A percentile compares a stretch with the other conserved stretches of the same genome.
Evolutionary conservation across 1,139 yeast genomes (phyloP).

Genomic region (Pichia sp.): DNA sequence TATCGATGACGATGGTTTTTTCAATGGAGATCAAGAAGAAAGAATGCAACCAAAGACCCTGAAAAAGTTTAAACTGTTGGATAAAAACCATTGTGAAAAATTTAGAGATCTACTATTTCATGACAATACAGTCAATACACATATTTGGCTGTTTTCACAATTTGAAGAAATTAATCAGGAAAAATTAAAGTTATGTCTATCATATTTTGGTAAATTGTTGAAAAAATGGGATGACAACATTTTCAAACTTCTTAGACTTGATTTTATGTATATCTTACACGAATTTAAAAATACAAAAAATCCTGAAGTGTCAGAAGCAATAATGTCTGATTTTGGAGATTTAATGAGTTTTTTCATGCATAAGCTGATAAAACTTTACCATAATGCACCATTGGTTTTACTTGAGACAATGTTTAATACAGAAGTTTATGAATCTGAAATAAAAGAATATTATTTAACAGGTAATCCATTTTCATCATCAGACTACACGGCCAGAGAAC

Average conservation of each 20-base stretch:
- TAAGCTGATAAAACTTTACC: slow-evolving; percentile 46
- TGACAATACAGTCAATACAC: slow-evolving; percentile 24
- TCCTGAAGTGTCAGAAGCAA: slow-evolving; percentile 18
- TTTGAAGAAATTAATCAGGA: slow-evolving; percentile 56
- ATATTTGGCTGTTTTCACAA: slow-evolving; percentile 36
- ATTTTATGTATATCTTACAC: slow-evolving; percentile 56
- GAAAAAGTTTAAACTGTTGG: slow-evolving; percentile 18
- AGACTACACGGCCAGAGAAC: slow-evolving; percentile 3
- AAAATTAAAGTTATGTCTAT: slow-evolving; percentile 57
- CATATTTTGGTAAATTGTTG: slow-evolving; percentile 68
- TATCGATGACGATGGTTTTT: slow-evolving; percentile 6
- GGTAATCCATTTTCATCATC: slow-evolving; percentile 38
- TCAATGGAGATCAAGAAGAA: slow-evolving; percentile 12
- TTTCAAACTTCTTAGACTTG: slow-evolving; percentile 61
- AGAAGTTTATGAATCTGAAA: slow-evolving; percentile 38
- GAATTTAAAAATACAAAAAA: slow-evolving; percentile 33
- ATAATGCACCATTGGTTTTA: slow-evolving; percentile 39
- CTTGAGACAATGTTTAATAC: slow-evolving; percentile 62
- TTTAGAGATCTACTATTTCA: slow-evolving; percentile 22
- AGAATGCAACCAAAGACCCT: slow-evolving; percentile 2
- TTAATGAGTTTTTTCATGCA: slow-evolving; percentile 65
- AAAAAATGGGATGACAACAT: slow-evolving; percentile 57
- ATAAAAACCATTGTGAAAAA: slow-evolving; percentile 30
- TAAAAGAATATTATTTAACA: slow-evolving; percentile 33
- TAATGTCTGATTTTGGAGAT: slow-evolving; percentile 53